These are phyloP conservation scores for Boletus fagicola DNA, from an alignment of 768 basidiomycete species.

Conservation along the genomic window DNA sequence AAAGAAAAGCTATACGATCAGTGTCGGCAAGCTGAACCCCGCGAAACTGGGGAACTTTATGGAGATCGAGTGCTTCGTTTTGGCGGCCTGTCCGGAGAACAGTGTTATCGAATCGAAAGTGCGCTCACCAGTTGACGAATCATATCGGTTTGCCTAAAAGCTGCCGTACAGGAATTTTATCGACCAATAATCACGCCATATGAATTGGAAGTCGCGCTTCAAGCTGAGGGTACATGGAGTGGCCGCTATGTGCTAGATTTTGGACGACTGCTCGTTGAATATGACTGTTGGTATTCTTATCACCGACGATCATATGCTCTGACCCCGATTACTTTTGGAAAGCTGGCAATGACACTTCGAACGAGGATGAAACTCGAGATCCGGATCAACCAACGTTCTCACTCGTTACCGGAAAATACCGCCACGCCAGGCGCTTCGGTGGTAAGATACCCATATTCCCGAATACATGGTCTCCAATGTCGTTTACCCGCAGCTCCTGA, in stretches of 20 bases:
- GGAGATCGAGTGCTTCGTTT: slow-evolving; percentile 93
- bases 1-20: slow-evolving; percentile 94
- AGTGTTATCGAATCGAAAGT: slow-evolving; percentile 76
- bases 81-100: slow-evolving; percentile 94
- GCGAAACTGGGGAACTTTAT: slow-evolving; percentile 94
- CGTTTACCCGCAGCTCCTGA: slow-evolving; percentile 7
- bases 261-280: slow-evolving; percentile 49
- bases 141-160: neutral
- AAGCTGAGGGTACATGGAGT: slow-evolving; percentile 67
- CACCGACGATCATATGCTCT: neutral
- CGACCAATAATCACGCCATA: slow-evolving; percentile 92
- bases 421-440: slow-evolving; percentile 71
- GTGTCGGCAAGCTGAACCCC: slow-evolving; percentile 92
- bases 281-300: slow-evolving; percentile 17
- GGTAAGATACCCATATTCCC: slow-evolving; percentile 20
- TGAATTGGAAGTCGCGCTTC: slow-evolving; percentile 81
- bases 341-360: slow-evolving; percentile 4
- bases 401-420: slow-evolving; percentile 79
- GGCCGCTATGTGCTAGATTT: slow-evolving; percentile 82
- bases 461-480: neutral
- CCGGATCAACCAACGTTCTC: slow-evolving; percentile 81
- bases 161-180: slow-evolving; percentile 70
- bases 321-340: neutral
- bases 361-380: slow-evolving; percentile 47
- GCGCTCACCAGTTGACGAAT: neutral